Base-by-base conservation (phyloP, 2,329 filamentous ascomycete species). In the Diplodia mutila region DNA sequence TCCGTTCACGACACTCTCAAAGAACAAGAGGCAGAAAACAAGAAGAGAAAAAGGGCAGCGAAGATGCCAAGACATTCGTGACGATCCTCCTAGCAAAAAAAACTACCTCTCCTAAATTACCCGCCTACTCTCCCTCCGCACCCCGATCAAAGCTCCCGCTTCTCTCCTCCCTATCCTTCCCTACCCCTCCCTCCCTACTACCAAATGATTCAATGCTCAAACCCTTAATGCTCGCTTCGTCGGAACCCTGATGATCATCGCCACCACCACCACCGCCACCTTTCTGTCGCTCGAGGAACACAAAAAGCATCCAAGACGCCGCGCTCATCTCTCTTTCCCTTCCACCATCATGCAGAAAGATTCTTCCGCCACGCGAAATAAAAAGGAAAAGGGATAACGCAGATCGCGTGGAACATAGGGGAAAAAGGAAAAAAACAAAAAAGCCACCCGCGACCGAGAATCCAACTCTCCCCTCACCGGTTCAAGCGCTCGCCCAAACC, bases 101-200 rank as follows among this genome's bases (percentile, higher is more conserved):
- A 32, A 32, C 53, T 23, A 55, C 59, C 42, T 46, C 32, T 61
- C 59, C 59, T 63, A 63, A 51, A 63, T 63, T 63, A 51, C 59
- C 21, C 29, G 27, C 59, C 54, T 7, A 32, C 29, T 42, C 21
- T 49, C 16, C 59, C 23, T 48, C 29, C 46, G 21, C n/a, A 18
- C 29, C 42, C 32, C 29, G 46, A 49, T 64, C 61, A 64, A 64
- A 49, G 59, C 39, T 21, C 42, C 42, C 32, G 32, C 42, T 46
- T 46, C n/a, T n/a, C 39, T 42, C 25, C 53, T 11, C 16, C 37
- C 55, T 42, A 39, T 39, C 55, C 53, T 4, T 55, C 29, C 29
- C 29, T 21, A n/a, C 6, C 39, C 55, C 55, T 1, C 21, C 18
- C 59, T 14, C 29, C 46, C 61, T 21, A 12, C 16, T 46, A 46